phyloP scores from a whole-genome alignment of 2,329 filamentous ascomycete genomes.

The Trichophyton simii region DNA sequence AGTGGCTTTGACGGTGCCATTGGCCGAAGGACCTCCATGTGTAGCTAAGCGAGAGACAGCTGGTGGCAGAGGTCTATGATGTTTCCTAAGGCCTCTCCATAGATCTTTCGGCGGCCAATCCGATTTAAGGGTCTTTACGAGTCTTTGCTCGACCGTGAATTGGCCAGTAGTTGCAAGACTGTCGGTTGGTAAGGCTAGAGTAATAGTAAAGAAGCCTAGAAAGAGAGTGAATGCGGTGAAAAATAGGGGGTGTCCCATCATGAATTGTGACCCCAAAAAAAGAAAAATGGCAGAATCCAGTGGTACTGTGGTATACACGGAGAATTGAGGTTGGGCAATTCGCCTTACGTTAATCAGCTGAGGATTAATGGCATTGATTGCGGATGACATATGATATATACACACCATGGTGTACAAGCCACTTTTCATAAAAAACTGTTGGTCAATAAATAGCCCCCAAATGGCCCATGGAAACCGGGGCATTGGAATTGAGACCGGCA shows the following conservation, averaged over 20 bases:
- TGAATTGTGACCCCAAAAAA: neutral
- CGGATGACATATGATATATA: too few relatives aligned
- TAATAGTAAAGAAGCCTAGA: neutral
- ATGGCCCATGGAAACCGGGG: too few relatives aligned
- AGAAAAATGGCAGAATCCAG: too few relatives aligned
- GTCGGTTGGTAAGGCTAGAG: neutral
- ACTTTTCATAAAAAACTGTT: too few relatives aligned
- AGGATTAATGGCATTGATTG: too few relatives aligned
- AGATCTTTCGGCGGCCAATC: neutral
- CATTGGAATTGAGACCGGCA: too few relatives aligned
- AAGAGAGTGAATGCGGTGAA: too few relatives aligned
- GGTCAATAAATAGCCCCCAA: too few relatives aligned
- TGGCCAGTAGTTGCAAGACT: neutral
- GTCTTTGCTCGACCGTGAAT: slow-evolving; percentile 5
- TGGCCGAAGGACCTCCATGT: neutral
- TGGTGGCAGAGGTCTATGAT: neutral
- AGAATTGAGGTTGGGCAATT: neutral
- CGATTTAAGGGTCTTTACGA: neutral
- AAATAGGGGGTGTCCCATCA: neutral
- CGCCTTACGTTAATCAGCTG: too few relatives aligned
- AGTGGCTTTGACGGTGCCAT: slow-evolving; percentile 22
- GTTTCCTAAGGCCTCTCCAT: neutral
- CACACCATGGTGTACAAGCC: too few relatives aligned
- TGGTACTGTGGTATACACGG: too few relatives aligned
- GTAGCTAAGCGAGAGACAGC: neutral